Conservation (phyloP, 768 basidiomycete species). For the Hygrocybe punicea region DNA sequence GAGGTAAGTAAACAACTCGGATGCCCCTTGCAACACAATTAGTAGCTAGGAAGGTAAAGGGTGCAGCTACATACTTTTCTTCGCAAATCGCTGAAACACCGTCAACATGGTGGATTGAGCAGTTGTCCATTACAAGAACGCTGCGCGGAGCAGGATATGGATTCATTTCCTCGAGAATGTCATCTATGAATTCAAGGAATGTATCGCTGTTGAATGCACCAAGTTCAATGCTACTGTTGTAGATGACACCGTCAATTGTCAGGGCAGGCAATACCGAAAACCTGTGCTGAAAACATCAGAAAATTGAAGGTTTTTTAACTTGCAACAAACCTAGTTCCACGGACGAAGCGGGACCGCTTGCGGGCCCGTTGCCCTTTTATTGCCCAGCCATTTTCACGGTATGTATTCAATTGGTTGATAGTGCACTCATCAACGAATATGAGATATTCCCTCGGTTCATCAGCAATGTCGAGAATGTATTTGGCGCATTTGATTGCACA, state of each 20-base stretch:
- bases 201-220: too few relatives aligned
- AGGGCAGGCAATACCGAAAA: too few relatives aligned
- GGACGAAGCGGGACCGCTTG: neutral
- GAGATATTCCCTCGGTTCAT: neutral
- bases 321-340: neutral
- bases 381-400: neutral
- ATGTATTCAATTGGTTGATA: neutral
- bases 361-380: neutral
- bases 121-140: too few relatives aligned
- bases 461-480: neutral
- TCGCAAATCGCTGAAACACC: too few relatives aligned
- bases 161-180: too few relatives aligned
- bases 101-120: too few relatives aligned
- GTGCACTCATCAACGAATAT: neutral
- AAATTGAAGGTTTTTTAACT: too few relatives aligned
- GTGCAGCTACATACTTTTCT: neutral
- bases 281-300: too few relatives aligned
- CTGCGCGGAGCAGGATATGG: too few relatives aligned
- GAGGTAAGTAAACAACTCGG: neutral
- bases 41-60: neutral
- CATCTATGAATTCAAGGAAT: too few relatives aligned
- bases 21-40: neutral
- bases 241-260: too few relatives aligned
- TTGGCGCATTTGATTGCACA: neutral
- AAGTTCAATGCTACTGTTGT: too few relatives aligned